Evolutionary conservation across 2,329 filamentous ascomycete species (phyloP), one percentile per base, ranked within the genome.

Genomic region (Dactylellina cionopaga): DNA sequence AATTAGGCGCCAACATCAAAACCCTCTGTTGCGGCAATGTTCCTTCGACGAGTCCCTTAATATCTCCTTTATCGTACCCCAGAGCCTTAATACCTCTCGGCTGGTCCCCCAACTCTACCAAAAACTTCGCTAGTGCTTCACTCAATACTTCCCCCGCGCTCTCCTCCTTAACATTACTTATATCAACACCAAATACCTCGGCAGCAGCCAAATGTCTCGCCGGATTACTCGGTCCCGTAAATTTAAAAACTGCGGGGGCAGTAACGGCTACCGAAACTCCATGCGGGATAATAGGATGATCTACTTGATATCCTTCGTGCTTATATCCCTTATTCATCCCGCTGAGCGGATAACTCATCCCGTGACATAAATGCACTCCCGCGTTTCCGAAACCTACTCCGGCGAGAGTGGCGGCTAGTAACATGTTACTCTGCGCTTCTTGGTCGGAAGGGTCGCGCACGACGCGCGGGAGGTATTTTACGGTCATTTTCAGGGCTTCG

Each of bases 351-450:
- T 99, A 99, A 22, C 91, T 96, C 94, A 99, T 98, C 79, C 94
- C 89, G 79, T 92, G 89, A 80, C 89, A 92, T 7, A 92, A 84
- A 82, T 99, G 95, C 1, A 99, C 95, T 52, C 96, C 95, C 0
- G 96, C 96, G 78, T 99, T 99, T 17, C 96, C 95, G 80, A 99
- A 99, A 0, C 95, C 95, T 2, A 99, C 92, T 46, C 95, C 95
- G 0, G 96, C 95, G 1, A 99, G 84, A 0, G 95, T 99, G 0
- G 95, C 91, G 1, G 95, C 95, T 17, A 99, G 87, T 27, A 99
- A 85, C 96, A 99, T 99, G 81, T 98, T 89, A 29, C 87, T 90
- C 81, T 99, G 95, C 0, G 96, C 96, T 80, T 98, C 95, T 72
- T 87, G 85, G 80, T 99, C 95, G 31, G 96, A 92, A 0, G 94